Base-by-base conservation (phyloP, 495 filamentous ascomycete species). In the Astrocystis sublimbata region DNA sequence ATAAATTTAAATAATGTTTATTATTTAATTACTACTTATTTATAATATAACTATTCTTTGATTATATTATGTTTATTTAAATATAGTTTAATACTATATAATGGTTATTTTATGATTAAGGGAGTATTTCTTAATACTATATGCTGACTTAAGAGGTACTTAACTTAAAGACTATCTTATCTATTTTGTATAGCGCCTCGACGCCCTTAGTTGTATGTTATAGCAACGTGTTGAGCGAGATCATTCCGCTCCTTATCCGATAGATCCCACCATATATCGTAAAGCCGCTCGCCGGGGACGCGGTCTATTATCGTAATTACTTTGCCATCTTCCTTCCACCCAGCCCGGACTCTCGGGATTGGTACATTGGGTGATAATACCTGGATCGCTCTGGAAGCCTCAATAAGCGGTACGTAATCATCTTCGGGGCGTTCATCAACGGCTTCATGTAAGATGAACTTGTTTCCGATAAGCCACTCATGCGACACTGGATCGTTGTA, bases 211-310 rank as follows among this genome's bases (percentile, higher is more conserved):
- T n/a, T n/a, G n/a, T n/a, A n/a, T n/a, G n/a, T n/a, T n/a, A n/a
- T n/a, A n/a, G 50, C 61, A 3, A 68, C 66, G 24, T 71, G 49
- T 28, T 49, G 55, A 4, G 68, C 68, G 40, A 71, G 62, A 21
- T n/a, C 12, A 10, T 68, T 61, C 10, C 52, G 60, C 33, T 66
- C 58, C 13, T 58, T 38, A 2, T 40, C 7, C 19, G 40, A 38
- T 6, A 71, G 52, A 33, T 62, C 30, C 68, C 68, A 71, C 68
- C 66, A 71, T 36, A 71, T 58, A 36, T 71, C 68, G 51, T 68
- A 68, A 6, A 71, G 47, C 15, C 68, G 63, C 21, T 65, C 42
- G 6, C 68, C 68, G 8, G 49, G 56, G 12, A 35, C 50, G 10
- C 17, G 42, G 12, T 68, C 66, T 4, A 43, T 36, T 38, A 71